Base-by-base conservation (phyloP, 495 filamentous ascomycete species). In the Podospora pseudocomata region DNA sequence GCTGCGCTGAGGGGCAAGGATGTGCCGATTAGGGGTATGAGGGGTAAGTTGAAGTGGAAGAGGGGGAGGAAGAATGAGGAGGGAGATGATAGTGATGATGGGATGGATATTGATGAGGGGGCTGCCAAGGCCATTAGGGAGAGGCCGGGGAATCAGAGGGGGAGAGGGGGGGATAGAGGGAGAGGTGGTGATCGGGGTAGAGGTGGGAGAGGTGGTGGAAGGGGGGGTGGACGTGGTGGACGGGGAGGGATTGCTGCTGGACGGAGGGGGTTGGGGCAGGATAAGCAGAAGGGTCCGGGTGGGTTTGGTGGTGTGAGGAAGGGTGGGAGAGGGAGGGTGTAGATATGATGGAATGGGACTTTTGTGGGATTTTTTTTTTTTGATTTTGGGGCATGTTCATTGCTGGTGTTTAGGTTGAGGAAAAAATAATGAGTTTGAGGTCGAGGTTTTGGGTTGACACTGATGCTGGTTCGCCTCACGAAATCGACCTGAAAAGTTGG, bases 21-120 rank as follows among this genome's bases (percentile, higher is more conserved):
- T 77, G 90, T 89, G 2, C 88, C 91, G 44, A 87, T 88, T 66
- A 85, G 93, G 44, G 95, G 96, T 23, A 89, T 91, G 71, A 87
- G 90, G 65, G 93, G 95, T 20, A 89, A 91, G 79, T 79, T 98
- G 66, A 97, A 96, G 85, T 96, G 97, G 81, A 87, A 84, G 18
- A 90, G 90, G 70, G 88, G 85, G 72, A 85, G 86, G 72, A 80
- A 85, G 28, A 83, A 85, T 64, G 86, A 85, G 65, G 82, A 85
- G 63, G 82, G 85, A 59, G 80, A 79, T 55, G 90, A 87, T 59
- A 90, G 91, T 23, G 81, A 90, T 26, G 91, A 92, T 73, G 88
- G 88, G 66, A 87, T 83, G 65, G 84, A 86, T 34, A 73, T 85
- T 15, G 79, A 75, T 58, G 73, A 74, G 34, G 56, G 70, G 20